A percentile compares a stretch with the other conserved stretches of the same genome.
phyloP scores from a whole-genome alignment of 805 yeast species.

The Wickerhamiella slavikovae region DNA sequence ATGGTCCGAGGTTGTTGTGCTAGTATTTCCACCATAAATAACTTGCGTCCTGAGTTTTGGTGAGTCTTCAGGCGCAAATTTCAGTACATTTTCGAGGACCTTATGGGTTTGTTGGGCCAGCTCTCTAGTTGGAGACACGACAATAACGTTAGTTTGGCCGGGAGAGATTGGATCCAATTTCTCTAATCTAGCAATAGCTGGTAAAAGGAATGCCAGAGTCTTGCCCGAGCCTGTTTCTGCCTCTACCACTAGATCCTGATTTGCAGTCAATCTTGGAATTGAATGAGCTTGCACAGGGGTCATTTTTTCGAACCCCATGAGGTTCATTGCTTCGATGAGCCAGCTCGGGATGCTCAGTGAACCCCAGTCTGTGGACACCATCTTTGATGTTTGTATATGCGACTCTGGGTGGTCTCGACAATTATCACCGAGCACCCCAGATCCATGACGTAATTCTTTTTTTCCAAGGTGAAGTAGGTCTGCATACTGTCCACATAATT shows the following conservation, averaged over 20 bases:
- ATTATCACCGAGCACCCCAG: slow-evolving; percentile 2
- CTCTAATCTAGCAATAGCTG: slow-evolving; percentile 25
- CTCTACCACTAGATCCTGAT: slow-evolving; percentile 91
- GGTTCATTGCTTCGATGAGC: slow-evolving; percentile 37
- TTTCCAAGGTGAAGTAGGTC: too few species aligned
- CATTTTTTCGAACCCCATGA: slow-evolving; percentile 62
- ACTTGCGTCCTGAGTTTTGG: slow-evolving; percentile 16
- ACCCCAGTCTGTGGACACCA: slow-evolving; percentile 12
- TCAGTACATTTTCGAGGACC: slow-evolving; percentile 41
- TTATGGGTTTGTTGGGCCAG: slow-evolving; percentile 32
- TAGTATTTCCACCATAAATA: slow-evolving; percentile 21
- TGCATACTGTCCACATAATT: too few species aligned
- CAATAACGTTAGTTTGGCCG: slow-evolving; percentile 52
- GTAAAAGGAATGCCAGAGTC: slow-evolving; percentile 75
- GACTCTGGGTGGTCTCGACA: not conserved
- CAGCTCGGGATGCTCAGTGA: slow-evolving; percentile 12
- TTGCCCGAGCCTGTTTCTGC: slow-evolving; percentile 98
- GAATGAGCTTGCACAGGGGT: slow-evolving; percentile 96
- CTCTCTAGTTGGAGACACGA: slow-evolving; percentile 52
- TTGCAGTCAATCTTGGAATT: slow-evolving; percentile 61
- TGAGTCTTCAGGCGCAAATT: slow-evolving; percentile 21
- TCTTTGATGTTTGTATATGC: slow-evolving; percentile 1
- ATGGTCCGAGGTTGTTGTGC: slow-evolving; percentile 40
- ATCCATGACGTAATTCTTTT: too few species aligned
- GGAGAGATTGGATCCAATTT: slow-evolving; percentile 16